A percentile compares a stretch with the other conserved stretches of the same genome.
phyloP scores from a whole-genome alignment of 2,329 filamentous ascomycete genomes.

The Diaporthe destruens region DNA sequence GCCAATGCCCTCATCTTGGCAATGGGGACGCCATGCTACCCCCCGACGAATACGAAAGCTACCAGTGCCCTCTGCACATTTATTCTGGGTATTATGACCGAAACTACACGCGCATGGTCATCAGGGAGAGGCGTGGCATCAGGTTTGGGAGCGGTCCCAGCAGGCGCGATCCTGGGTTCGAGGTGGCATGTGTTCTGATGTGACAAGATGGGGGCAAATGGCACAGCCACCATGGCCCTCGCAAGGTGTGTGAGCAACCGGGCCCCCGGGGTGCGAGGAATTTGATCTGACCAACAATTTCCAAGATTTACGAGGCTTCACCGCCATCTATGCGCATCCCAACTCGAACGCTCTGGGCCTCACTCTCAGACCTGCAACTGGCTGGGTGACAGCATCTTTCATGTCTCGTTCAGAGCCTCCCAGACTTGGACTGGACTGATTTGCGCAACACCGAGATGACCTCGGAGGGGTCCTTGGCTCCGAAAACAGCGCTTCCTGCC shows the following conservation, averaged over 20 bases:
- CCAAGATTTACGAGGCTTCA: background rate
- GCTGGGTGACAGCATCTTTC: background rate
- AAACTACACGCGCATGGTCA: conserved; percentile 61
- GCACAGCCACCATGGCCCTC: background rate
- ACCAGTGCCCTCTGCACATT: conserved; percentile 58
- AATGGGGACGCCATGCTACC: conserved; percentile 53
- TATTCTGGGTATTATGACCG: conserved; percentile 59
- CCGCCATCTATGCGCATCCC: background rate
- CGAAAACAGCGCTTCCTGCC: conserved; percentile 95
- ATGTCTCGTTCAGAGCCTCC: conserved; percentile 52
- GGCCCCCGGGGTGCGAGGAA: too few relatives aligned
- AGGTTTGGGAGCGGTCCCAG: conserved; percentile 63
- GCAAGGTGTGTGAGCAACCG: background rate
- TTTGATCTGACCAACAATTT: background rate
- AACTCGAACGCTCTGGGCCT: background rate
- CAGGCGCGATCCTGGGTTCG: conserved; percentile 53
- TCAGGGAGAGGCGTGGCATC: conserved; percentile 57
- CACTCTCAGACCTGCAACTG: conserved; percentile 8
- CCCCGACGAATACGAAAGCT: conserved; percentile 50
- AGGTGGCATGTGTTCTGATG: conserved; percentile 55
- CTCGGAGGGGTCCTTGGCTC: conserved; percentile 86
- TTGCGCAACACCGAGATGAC: conserved; percentile 87
- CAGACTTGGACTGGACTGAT: conserved; percentile 75
- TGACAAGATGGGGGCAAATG: conserved; percentile 45
- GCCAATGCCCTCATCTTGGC: conserved; percentile 59